Base-by-base conservation (phyloP, 768 basidiomycete genomes). In the Tulasnella sp. region DNA sequence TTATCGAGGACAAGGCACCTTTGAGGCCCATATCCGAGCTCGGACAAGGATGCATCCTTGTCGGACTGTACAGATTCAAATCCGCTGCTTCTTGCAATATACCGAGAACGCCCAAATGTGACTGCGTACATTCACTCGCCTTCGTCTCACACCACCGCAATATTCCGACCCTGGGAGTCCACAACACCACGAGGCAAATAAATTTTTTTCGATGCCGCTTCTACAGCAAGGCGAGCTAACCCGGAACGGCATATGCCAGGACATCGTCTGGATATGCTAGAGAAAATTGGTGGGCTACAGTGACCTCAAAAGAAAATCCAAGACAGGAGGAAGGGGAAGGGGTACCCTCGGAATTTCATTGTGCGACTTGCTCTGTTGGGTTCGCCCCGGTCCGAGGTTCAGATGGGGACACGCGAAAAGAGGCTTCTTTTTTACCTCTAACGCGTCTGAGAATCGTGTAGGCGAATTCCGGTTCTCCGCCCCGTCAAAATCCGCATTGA, bases 401-500 rank as follows among this genome's bases (percentile, higher is more conserved):
- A 22, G 9, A 25, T 31, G 54, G 25, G 29, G 15, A 58, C 22
- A 58, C 54, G 22, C 22, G 54, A 12, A 4, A 17, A 58, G 42
- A 42, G 17, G 42, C n/a, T 7, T 58, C 5, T 12, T n/a, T 12
- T 12, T 31, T 58, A 54, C 15, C 25, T 31, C 42, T 29, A 45
- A 45, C 15, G 45, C 45, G 45, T 45, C n/a, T n/a, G n/a, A n/a
- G n/a, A n/a, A 14, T 14, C 15, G 9, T 19, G 22, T 45, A 6
- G 14, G 54, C 9, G 54, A 29, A 7, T 7, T 0, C 22, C n/a
- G 11, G 54, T 58, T 58, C 54, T 58, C 29, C 54, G 54, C 25
- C 54, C 54, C 54, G 54, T 58, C 54, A 58, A 58, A 58, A n/a
- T 58, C 54, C 54, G 54, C 54, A 58, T 58, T 58, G 54, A 58